Conservation (phyloP, 169 alveolate genomes). For the Plasmodium yoelii region DNA sequence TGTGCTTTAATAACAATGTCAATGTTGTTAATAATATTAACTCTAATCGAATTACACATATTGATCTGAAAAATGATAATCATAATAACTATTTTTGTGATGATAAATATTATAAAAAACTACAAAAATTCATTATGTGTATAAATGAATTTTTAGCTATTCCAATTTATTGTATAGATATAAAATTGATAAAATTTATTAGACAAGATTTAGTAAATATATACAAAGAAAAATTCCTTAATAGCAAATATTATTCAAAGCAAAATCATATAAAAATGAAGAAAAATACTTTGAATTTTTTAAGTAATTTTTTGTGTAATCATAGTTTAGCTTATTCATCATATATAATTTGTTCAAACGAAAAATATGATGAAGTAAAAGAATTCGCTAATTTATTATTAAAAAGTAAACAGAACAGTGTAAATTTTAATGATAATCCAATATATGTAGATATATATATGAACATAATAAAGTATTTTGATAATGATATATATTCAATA, state of each 20-base stretch:
- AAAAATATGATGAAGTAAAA: conserved; percentile 61
- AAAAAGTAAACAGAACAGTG: conserved; percentile 32
- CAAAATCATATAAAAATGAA: conserved; percentile 70
- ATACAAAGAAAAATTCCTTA: conserved; percentile 32
- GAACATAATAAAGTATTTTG: conserved; percentile 55
- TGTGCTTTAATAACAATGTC: neutral
- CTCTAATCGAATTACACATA: neutral
- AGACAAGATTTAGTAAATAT: conserved; percentile 5
- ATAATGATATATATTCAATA: conserved; percentile 31
- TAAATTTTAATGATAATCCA: conserved; percentile 28
- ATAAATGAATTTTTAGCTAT: conserved; percentile 57
- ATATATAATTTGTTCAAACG: conserved; percentile 43
- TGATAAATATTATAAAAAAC: neutral
- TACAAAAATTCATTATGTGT: conserved; percentile 6
- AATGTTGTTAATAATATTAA: conserved; percentile 10
- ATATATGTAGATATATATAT: conserved; percentile 24
- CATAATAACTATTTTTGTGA: neutral
- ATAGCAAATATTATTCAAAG: conserved; percentile 23
- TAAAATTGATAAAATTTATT: conserved; percentile 38
- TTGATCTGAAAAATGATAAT: too few relatives aligned
- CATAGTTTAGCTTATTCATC: conserved; percentile 38
- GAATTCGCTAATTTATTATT: conserved; percentile 46
- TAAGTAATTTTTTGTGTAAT: conserved; percentile 35
- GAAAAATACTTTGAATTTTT: conserved; percentile 48
- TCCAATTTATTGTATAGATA: conserved; percentile 41